Percentiles rank a stretch among this genome's conserved stretches.
These are phyloP conservation scores for Gamarada debralockiae DNA, from an alignment of 495 filamentous ascomycete genomes.

Conservation along the genomic window DNA sequence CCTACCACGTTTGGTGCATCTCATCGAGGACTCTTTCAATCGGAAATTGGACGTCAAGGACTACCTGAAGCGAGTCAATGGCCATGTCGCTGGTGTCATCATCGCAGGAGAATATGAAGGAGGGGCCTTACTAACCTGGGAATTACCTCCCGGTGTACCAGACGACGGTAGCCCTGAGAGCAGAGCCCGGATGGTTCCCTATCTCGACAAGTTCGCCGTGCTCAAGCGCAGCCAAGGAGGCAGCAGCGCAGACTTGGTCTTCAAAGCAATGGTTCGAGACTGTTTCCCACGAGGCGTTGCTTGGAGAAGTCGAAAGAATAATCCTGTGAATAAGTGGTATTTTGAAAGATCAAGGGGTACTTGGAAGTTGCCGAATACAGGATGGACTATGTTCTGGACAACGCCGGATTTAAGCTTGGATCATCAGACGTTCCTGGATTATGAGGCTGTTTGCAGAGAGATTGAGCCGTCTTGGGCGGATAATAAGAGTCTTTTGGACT, in stretches of 20 bases:
- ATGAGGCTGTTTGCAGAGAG: constrained; percentile 74
- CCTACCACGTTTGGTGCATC: constrained; percentile 70
- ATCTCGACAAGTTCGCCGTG: constrained; percentile 97
- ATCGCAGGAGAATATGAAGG: constrained; percentile 97
- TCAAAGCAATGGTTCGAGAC: constrained; percentile 87
- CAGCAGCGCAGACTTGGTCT: constrained; percentile 91
- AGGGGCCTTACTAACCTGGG: constrained; percentile 93
- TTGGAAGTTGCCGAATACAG: constrained; percentile 69
- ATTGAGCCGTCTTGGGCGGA: constrained; percentile 86
- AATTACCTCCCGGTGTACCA: constrained; percentile 59
- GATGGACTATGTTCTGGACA: constrained; percentile 99
- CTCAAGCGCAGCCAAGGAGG: constrained; percentile 85
- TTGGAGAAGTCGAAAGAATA: constrained; percentile 77
- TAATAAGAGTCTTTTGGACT: constrained; percentile 59
- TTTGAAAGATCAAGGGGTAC: constrained; percentile 84
- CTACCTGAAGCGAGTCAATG: constrained; percentile 74
- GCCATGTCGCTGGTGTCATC: constrained; percentile 81
- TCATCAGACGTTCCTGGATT: constrained; percentile 63
- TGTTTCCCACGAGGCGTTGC: constrained; percentile 80
- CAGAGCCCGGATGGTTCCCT: constrained; percentile 68
- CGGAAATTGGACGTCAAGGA: constrained; percentile 77
- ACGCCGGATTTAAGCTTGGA: constrained; percentile 53
- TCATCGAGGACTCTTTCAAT: constrained; percentile 94
- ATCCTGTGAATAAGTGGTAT: constrained; percentile 93
- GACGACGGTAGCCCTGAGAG: constrained; percentile 49